These are phyloP conservation scores for Lactarius vividus DNA, from an alignment of 768 basidiomycete genomes.

Conservation along the genomic window DNA sequence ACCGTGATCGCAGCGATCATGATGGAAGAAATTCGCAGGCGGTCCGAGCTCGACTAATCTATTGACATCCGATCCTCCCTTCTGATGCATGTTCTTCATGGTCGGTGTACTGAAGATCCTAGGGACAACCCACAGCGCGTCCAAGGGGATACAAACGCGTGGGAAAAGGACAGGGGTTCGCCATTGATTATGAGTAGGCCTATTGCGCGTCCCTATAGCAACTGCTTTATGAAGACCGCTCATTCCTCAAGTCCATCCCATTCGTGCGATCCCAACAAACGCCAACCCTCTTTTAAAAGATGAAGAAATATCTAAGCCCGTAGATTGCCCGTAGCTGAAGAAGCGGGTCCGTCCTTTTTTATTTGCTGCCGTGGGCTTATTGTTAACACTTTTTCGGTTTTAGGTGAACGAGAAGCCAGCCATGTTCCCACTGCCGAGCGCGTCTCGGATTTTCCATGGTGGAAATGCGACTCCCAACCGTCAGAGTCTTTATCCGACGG, in stretches of 20 bases:
- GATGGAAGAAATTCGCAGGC: too few relatives aligned
- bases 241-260: too few relatives aligned
- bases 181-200: not conserved
- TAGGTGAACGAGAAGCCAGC: slow-evolving; percentile 50
- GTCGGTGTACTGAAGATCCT: not conserved
- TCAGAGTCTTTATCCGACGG: slow-evolving; percentile 22
- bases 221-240: too few relatives aligned
- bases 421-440: slow-evolving; percentile 70
- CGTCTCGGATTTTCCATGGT: slow-evolving; percentile 61
- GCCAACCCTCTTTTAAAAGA: slow-evolving; percentile 50
- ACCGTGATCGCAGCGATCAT: too few relatives aligned
- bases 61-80: not conserved
- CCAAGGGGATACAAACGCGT: not conserved
- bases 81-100: not conserved
- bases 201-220: too few relatives aligned
- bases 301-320: slow-evolving; percentile 59
- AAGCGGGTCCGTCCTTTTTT: slow-evolving; percentile 42
- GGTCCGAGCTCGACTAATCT: not conserved
- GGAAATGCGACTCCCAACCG: slow-evolving; percentile 10
- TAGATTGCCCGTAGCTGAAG: slow-evolving; percentile 38
- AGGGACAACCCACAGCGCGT: not conserved
- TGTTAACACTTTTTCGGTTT: not conserved
- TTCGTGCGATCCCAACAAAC: slow-evolving; percentile 64
- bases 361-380: not conserved
- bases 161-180: not conserved